Evolutionary conservation across 2,329 filamentous ascomycete species (phyloP), one percentile per base, ranked within the genome.

Genomic region (Phialemoniopsis sp.): DNA sequence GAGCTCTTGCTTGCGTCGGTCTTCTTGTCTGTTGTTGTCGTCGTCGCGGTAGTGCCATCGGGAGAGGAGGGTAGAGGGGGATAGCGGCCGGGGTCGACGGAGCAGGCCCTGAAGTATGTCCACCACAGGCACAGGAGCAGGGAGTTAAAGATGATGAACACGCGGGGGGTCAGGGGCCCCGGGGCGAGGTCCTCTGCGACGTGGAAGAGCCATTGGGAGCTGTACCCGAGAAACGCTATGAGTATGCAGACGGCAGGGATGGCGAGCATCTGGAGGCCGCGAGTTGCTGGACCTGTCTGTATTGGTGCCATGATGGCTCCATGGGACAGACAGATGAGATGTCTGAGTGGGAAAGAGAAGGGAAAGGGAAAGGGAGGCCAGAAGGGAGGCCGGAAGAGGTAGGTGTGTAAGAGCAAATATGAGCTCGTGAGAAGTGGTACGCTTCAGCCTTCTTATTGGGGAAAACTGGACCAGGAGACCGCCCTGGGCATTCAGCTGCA

Each of bases 181-280:
- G 80, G 79, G 10, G 70, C 67, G 46, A 85, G 70, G 46, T 73
- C 66, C 3, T 73, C 70, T 28, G 78, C 71, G 44, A 76, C 63
- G 48, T 73, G 60, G 58, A 91, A 86, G 34, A 91, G 68, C 56
- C 71, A 75, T 62, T 91, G 87, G 5, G 87, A 85, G 36, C 77
- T 75, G 65, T 85, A 88, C 44, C 79, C 77, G 4, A 90, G 73
- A 55, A 89, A 87, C 38, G 65, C 55, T 43, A 90, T 85, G 13
- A 91, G 64, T 8, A 70, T 40, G 46, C 79, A 80, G 33, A 86
- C 84, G 42, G 70, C 74, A 13, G 85, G 84, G n/a, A 89, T 76
- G 42, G 84, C 82, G 37, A 89, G 66, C 36, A 62, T 59, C 52
- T 75, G 70, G 44, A 79, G 64, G 58, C 53, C 65, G 59, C 44